Evolutionary conservation across 345 rosid genomes (phyloP), one percentile per base, ranked within the genome.

Genomic region (Crucihimalaya himalaica): DNA sequence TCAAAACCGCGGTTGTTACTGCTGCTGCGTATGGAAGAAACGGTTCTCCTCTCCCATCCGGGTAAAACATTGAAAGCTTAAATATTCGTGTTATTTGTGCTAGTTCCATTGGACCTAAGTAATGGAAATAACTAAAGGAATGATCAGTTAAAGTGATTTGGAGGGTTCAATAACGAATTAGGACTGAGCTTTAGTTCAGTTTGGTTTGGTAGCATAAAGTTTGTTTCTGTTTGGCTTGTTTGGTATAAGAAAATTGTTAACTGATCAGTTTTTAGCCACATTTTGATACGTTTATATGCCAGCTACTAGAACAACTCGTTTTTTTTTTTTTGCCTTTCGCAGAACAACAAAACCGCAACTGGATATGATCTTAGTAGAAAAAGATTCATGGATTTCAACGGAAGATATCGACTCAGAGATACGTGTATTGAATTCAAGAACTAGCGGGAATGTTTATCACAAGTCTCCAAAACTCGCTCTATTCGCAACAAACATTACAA

Each of bases 321-420:
- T 52, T 23, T 6, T 46, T 1, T 12, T 57, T 52, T 23, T 6
- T 46, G 10, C 20, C 48, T 61, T 32, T 23, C 66, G 51, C 60
- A 55, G 83, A 81, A 80, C 86, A 71, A 81, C 71, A n/a, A 82
- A 78, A 71, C 46, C 73, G 58, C 83, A 76, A 63, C 85, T 88
- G 8, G 96, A 89, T 73, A 58, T 94, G 69, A 76, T 94, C 75
- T 84, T 94, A 20, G 87, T 94, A 4, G 98, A 94, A 88, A 95
- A 95, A 79, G 99, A 95, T 70, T 78, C 81, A 23, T 95, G 99
- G 97, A 77, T 84, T 47, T 74, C 87, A 60, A 73, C 76, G 0
- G 91, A 89, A 71, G 96, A 84, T 57, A 72, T 58, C 1, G 60
- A 81, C 76, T 53, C 80, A 23, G 76, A 81, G 48, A 45, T 76